Conservation (phyloP, 108 stramenopile genomes). For the Skeletonema costatum region DNA sequence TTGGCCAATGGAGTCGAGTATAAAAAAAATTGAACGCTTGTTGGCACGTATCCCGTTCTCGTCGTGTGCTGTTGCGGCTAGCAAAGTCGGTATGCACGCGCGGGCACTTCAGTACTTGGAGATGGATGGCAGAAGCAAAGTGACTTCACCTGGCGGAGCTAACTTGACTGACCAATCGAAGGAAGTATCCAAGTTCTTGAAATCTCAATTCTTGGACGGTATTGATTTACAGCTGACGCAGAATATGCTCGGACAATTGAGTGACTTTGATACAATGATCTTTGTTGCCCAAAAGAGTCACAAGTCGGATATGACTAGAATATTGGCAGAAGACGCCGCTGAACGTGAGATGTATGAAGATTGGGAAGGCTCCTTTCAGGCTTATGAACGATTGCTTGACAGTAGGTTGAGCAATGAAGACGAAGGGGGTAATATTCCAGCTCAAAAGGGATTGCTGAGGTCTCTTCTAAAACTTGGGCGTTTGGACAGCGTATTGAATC, state of each 20-base stretch:
- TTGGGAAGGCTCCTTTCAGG: slow-evolving; percentile 77
- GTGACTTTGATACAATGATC: slow-evolving; percentile 82
- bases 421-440: slow-evolving; percentile 6
- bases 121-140: slow-evolving; percentile 55
- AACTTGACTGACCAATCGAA: neutral
- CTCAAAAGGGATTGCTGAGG: slow-evolving; percentile 64
- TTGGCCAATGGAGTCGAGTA: slow-evolving; percentile 68
- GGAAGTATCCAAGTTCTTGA: slow-evolving; percentile 31
- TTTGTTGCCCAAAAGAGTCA: slow-evolving; percentile 51
- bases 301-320: slow-evolving; percentile 28
- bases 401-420: slow-evolving; percentile 31
- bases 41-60: slow-evolving; percentile 52
- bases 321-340: slow-evolving; percentile 49
- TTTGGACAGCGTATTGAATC: slow-evolving; percentile 82
- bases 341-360: slow-evolving; percentile 74
- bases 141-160: slow-evolving; percentile 36
- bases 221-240: slow-evolving; percentile 54
- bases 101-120: slow-evolving; percentile 77
- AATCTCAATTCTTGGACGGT: slow-evolving; percentile 30
- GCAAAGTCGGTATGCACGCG: slow-evolving; percentile 81
- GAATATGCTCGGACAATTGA: slow-evolving; percentile 59
- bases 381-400: slow-evolving; percentile 74
- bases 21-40: slow-evolving; percentile 63
- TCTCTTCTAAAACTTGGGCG: slow-evolving; percentile 84
- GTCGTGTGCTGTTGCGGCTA: slow-evolving; percentile 72